phyloP scores from a whole-genome alignment of 177 flowering plant genomes.

The Telopea speciosissima region DNA sequence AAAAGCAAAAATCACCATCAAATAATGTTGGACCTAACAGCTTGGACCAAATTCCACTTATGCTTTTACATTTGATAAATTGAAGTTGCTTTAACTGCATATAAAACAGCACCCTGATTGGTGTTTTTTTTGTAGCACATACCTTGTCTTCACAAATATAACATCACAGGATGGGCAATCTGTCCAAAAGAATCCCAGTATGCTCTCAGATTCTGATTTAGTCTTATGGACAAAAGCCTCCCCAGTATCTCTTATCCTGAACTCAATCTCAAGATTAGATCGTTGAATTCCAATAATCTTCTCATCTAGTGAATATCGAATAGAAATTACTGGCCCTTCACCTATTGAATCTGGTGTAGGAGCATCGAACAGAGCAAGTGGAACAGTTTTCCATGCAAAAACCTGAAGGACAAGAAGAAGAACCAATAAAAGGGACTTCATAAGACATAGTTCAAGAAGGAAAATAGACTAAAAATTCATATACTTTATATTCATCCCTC shows the following conservation, averaged over 20 bases:
- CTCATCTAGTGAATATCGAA: slow-evolving; percentile 72
- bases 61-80: background rate
- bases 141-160: slow-evolving; percentile 84
- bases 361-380: slow-evolving; percentile 37
- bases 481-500: background rate
- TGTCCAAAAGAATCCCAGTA: slow-evolving; percentile 94
- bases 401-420: slow-evolving; percentile 35
- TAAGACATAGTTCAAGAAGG: slow-evolving; percentile 6
- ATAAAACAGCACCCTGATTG: background rate
- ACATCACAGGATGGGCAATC: slow-evolving; percentile 80
- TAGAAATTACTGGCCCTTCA: slow-evolving; percentile 69
- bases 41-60: slow-evolving; percentile 1
- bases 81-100: background rate
- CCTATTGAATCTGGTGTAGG: slow-evolving; percentile 58
- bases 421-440: background rate
- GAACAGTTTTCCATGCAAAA: slow-evolving; percentile 70
- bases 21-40: background rate
- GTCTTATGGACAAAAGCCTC: slow-evolving; percentile 53
- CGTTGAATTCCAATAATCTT: slow-evolving; percentile 78
- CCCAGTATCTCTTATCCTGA: slow-evolving; percentile 64
- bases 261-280: slow-evolving; percentile 65
- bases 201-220: slow-evolving; percentile 63
- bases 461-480: background rate
- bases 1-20: background rate
- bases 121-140: slow-evolving; percentile 12